Conservation (phyloP, 2,329 filamentous ascomycete species). For the Fusarium sp. region DNA sequence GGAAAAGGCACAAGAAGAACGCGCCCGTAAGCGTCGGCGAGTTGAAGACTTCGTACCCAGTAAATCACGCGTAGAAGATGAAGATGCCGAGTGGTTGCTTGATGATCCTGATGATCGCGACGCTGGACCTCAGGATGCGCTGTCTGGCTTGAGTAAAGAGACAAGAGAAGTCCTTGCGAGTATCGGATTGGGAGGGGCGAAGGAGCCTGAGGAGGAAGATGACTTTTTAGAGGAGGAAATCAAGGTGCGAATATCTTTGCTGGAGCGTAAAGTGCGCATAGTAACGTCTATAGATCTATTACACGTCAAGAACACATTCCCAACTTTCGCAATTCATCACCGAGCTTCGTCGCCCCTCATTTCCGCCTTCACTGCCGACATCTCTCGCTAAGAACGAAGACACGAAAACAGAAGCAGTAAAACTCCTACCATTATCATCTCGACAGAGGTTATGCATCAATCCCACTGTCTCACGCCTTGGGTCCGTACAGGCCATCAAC, state of each 20-base stretch:
- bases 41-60: constrained; percentile 47
- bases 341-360: constrained; percentile 80
- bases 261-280: constrained; percentile 20
- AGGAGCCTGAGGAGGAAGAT: constrained; percentile 51
- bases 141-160: constrained; percentile 75
- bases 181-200: constrained; percentile 59
- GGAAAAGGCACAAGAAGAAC: constrained; percentile 65
- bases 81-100: constrained; percentile 78
- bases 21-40: constrained; percentile 58
- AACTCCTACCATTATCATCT: constrained; percentile 85
- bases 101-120: constrained; percentile 71
- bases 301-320: constrained; percentile 92
- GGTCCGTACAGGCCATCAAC: constrained; percentile 83
- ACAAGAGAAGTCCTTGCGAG: constrained; percentile 79
- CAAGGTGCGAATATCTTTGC: constrained; percentile 61
- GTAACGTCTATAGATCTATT: constrained; percentile 73
- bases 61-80: constrained; percentile 50
- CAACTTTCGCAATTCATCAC: constrained; percentile 89
- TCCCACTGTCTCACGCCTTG: constrained; percentile 76
- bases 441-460: constrained; percentile 93
- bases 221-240: constrained; percentile 69
- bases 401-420: constrained; percentile 61
- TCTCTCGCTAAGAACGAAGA: constrained; percentile 46
- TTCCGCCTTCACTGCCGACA: constrained; percentile 75
- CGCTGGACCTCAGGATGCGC: constrained; percentile 47